A percentile compares a stretch with the other conserved stretches of the same genome.
These are phyloP conservation scores for Centrapalus pauciflorus DNA, from an alignment of 129 eudicot genomes.

Conservation along the genomic window DNA sequence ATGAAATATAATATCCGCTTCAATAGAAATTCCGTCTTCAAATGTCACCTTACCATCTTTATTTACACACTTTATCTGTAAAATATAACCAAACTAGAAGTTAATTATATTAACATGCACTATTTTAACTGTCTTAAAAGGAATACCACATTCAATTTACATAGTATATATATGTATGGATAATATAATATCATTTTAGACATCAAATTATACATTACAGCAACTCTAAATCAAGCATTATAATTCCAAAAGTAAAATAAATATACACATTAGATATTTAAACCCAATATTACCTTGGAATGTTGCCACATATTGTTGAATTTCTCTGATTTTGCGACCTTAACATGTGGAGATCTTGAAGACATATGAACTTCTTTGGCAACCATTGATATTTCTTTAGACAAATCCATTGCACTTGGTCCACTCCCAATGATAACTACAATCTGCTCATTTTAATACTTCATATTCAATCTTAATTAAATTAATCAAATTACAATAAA, in stretches of 20 bases:
- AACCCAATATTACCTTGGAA: constrained; percentile 30
- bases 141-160: too few relatives aligned
- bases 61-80: constrained; percentile 35
- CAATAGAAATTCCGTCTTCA: constrained; percentile 42
- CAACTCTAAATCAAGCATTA: too few relatives aligned
- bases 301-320: constrained; percentile 51
- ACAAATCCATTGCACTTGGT: constrained; percentile 54
- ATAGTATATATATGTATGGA: not conserved
- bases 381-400: constrained; percentile 46
- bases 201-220: too few relatives aligned
- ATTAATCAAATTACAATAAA: too few relatives aligned
- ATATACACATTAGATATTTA: not conserved
- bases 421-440: constrained; percentile 65
- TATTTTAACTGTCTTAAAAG: not conserved
- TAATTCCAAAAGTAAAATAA: not conserved
- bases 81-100: not conserved
- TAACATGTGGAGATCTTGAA: constrained; percentile 35
- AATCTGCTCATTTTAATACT: constrained; percentile 26
- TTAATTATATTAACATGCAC: not conserved
- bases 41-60: constrained; percentile 56
- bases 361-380: constrained; percentile 69
- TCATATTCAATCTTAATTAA: not conserved
- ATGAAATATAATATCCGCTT: constrained; percentile 48
- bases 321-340: constrained; percentile 22
- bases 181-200: too few relatives aligned